Evolutionary conservation across 345 rosid genomes (phyloP).

Genomic region (Lepidium sativum): DNA sequence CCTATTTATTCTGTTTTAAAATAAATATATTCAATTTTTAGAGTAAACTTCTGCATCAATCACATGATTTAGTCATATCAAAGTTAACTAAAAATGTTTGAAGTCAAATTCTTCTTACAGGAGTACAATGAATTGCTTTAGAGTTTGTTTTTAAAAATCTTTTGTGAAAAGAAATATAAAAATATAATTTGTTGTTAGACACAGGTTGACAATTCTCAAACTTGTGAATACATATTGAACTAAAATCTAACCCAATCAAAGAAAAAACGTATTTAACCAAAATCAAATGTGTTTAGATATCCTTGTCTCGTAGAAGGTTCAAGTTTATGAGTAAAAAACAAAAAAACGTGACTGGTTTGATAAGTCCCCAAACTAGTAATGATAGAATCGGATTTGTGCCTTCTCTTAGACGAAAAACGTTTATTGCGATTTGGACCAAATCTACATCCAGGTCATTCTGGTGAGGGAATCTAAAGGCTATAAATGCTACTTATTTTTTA

Average conservation of each 20-base stretch:
- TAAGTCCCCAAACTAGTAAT: neutral
- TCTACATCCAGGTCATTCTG: constrained; percentile 10
- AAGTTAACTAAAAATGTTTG: too few relatives aligned
- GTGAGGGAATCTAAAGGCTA: too few relatives aligned
- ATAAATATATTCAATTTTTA: too few relatives aligned
- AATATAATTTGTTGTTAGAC: neutral
- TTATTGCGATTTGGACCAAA: constrained; percentile 12
- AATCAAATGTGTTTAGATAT: neutral
- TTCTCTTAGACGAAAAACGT: neutral
- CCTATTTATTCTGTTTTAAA: too few relatives aligned
- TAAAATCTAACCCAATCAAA: neutral
- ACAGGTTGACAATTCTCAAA: neutral
- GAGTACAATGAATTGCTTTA: too few relatives aligned
- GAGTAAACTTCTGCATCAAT: too few relatives aligned
- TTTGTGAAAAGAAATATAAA: neutral
- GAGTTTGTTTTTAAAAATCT: too few relatives aligned
- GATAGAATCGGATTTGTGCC: neutral
- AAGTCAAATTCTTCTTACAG: too few relatives aligned
- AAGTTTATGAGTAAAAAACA: neutral
- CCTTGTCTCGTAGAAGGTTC: neutral
- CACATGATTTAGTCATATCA: too few relatives aligned
- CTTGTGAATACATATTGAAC: neutral
- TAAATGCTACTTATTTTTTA: too few relatives aligned
- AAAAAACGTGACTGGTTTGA: constrained; percentile 5
- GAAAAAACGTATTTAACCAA: neutral